Evolutionary conservation across 2,329 filamentous ascomycete genomes (phyloP).

Genomic region (Simplicillium aogashimaense): DNA sequence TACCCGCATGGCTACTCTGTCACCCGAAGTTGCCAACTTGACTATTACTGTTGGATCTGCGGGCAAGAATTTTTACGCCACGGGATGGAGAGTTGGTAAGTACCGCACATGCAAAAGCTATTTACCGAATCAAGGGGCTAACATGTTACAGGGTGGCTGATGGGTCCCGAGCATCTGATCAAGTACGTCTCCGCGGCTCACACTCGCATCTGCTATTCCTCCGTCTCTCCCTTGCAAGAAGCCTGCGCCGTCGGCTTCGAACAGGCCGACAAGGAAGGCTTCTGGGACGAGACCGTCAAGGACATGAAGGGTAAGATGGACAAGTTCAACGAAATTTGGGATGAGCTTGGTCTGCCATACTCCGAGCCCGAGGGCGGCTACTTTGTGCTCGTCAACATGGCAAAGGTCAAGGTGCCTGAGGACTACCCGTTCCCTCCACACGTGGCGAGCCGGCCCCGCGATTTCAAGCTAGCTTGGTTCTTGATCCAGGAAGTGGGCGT

Average conservation of each 20-base stretch:
- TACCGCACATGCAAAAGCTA: constrained; percentile 1
- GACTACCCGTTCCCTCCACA: constrained; percentile 85
- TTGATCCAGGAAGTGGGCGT: constrained; percentile 93
- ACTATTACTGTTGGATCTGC: constrained; percentile 92
- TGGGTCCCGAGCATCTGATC: constrained; percentile 80
- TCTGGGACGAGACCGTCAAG: constrained; percentile 74
- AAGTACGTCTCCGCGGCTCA: constrained; percentile 88
- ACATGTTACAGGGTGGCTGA: constrained; percentile 61
- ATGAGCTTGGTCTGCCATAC: constrained; percentile 68
- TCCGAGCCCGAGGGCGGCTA: constrained; percentile 94
- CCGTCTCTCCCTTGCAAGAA: constrained; percentile 88
- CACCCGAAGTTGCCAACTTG: constrained; percentile 76
- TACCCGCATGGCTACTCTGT: constrained; percentile 82
- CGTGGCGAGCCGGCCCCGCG: constrained; percentile 74
- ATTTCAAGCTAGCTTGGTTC: constrained; percentile 96
- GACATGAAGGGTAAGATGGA: constrained; percentile 90
- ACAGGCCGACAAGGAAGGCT: constrained; percentile 71
- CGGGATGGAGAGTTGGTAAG: constrained; percentile 78
- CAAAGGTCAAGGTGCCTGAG: constrained; percentile 72
- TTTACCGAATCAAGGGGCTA: constrained; percentile 1
- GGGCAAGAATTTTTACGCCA: constrained; percentile 97
- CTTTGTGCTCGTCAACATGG: constrained; percentile 92
- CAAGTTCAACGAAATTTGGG: constrained; percentile 73
- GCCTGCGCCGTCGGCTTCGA: constrained; percentile 92
- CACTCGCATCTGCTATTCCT: constrained; percentile 92